A percentile compares a stretch with the other conserved stretches of the same genome.
phyloP scores from a whole-genome alignment of 805 yeast species.

The Candida chilensis region DNA sequence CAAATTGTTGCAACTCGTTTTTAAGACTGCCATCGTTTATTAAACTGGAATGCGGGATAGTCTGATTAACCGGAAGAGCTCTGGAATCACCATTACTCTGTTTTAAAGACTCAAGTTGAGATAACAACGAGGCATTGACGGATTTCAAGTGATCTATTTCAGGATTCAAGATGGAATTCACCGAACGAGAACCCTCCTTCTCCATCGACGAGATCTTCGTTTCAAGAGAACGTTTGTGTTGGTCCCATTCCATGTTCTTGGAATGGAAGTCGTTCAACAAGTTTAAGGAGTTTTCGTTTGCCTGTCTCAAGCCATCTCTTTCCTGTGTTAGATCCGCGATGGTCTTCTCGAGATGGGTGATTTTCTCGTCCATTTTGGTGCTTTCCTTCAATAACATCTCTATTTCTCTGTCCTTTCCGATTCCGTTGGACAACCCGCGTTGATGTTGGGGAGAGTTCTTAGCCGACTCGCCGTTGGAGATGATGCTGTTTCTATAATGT shows the following conservation, averaged over 20 bases:
- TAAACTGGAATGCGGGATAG: neutral
- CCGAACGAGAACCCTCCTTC: too few relatives aligned
- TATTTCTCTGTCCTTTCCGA: conserved; percentile 27
- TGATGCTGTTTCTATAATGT: too few relatives aligned
- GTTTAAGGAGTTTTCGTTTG: neutral
- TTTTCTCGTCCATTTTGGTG: conserved; percentile 36
- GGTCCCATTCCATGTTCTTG: too few relatives aligned
- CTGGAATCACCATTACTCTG: conserved; percentile 6
- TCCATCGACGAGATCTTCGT: too few relatives aligned
- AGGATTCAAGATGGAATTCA: too few relatives aligned
- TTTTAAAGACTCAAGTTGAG: conserved; percentile 27
- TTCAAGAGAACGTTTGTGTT: too few relatives aligned
- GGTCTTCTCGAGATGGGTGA: conserved; percentile 24
- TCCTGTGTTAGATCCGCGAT: conserved; percentile 1
- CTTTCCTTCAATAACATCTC: conserved; percentile 35
- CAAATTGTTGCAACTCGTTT: neutral
- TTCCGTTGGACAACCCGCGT: conserved; percentile 1
- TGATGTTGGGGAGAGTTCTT: neutral
- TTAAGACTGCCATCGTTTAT: neutral
- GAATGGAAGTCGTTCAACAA: conserved; percentile 1
- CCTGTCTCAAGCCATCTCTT: neutral
- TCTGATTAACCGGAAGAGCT: conserved; percentile 1
- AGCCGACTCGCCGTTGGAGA: conserved; percentile 4
- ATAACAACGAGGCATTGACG: conserved; percentile 20
- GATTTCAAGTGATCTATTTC: conserved; percentile 17